These are phyloP conservation scores for Berkeleyomyces rouxiae DNA, from an alignment of 2,329 filamentous ascomycete genomes.

Conservation along the genomic window DNA sequence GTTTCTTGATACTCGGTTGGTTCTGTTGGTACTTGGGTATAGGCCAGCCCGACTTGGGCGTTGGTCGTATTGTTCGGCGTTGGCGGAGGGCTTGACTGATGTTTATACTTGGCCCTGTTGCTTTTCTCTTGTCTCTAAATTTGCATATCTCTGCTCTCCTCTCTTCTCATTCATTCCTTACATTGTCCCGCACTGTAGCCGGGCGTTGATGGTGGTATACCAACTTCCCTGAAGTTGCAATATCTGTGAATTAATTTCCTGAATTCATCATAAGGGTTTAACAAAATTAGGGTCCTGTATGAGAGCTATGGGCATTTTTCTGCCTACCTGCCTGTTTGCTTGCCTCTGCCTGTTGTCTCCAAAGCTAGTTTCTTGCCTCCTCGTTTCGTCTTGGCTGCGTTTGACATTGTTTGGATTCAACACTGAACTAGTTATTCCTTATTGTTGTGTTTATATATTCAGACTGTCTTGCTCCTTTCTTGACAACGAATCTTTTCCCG, in stretches of 20 bases:
- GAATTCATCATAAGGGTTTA: too few species aligned
- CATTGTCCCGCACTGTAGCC: too few species aligned
- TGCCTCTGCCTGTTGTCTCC: neutral
- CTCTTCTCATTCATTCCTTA: neutral
- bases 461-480: neutral
- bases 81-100: neutral
- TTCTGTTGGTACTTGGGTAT: neutral
- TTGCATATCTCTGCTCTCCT: neutral
- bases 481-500: neutral
- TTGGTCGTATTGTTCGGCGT: neutral
- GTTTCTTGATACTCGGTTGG: neutral
- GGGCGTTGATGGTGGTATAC: too few species aligned
- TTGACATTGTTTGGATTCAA: neutral
- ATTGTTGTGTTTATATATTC: neutral
- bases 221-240: too few species aligned
- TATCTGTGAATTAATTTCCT: too few species aligned
- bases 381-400: neutral
- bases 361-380: neutral
- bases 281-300: too few species aligned
- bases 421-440: neutral
- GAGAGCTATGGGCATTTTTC: neutral
- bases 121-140: neutral
- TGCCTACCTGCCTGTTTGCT: neutral
- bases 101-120: neutral
- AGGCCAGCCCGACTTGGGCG: neutral